Percentiles rank a stretch among this genome's conserved stretches.
Evolutionary conservation across 495 filamentous ascomycete species (phyloP).

Genomic region (Thozetella sp.): DNA sequence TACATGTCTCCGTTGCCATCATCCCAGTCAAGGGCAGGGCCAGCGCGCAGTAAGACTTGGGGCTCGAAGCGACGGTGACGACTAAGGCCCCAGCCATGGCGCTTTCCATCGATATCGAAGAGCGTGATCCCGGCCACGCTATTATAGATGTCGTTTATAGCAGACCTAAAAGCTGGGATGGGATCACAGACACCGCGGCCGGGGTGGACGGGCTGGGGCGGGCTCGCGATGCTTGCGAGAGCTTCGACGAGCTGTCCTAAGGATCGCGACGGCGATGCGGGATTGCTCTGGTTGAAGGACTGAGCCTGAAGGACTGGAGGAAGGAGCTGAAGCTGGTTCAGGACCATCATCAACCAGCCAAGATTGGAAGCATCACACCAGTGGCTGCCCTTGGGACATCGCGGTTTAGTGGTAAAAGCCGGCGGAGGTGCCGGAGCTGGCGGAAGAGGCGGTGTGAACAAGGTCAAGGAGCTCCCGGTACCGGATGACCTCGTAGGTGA

Average conservation of each 20-base stretch:
- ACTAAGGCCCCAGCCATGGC: conserved; percentile 31
- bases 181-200: conserved; percentile 36
- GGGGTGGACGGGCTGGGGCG: conserved; percentile 27
- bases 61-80: conserved; percentile 14
- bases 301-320: conserved; percentile 13
- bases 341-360: conserved; percentile 41
- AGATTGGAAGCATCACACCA: conserved; percentile 42
- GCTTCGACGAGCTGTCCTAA: conserved; percentile 30
- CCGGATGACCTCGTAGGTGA: background rate
- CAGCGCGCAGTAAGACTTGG: conserved; percentile 13
- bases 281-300: background rate
- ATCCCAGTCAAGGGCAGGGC: background rate
- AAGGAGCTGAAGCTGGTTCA: conserved; percentile 33
- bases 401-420: conserved; percentile 13
- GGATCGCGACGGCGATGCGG: conserved; percentile 14
- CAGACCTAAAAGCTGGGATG: conserved; percentile 33
- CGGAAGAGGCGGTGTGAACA: conserved; percentile 5
- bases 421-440: background rate
- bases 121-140: conserved; percentile 35
- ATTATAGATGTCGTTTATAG: conserved; percentile 39
- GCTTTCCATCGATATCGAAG: conserved; percentile 26
- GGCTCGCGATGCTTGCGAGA: conserved; percentile 29
- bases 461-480: conserved; percentile 1
- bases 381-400: conserved; percentile 34
- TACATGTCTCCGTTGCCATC: background rate